These are phyloP conservation scores for Trifolium subterraneum DNA, from an alignment of 306 rosid species.

Conservation along the genomic window DNA sequence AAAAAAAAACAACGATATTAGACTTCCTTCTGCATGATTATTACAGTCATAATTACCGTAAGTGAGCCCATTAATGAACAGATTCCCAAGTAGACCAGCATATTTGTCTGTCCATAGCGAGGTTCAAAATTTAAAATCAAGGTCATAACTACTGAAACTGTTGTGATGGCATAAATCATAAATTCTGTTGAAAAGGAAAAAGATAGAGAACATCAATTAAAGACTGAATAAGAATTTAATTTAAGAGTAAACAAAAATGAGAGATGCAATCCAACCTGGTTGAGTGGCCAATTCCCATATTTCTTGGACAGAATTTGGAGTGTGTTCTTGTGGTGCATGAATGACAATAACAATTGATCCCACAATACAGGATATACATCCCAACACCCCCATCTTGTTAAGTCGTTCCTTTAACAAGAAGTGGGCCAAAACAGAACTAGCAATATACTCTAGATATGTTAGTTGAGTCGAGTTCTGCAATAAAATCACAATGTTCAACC, in stretches of 20 bases:
- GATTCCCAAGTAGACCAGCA: slow-evolving; percentile 87
- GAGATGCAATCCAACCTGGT: slow-evolving; percentile 62
- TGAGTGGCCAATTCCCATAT: slow-evolving; percentile 86
- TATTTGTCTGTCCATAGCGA: slow-evolving; percentile 78
- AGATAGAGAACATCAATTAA: slow-evolving; percentile 31
- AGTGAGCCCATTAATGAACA: slow-evolving; percentile 93
- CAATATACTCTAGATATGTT: slow-evolving; percentile 33
- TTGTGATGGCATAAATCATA: slow-evolving; percentile 62
- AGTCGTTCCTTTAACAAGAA: slow-evolving; percentile 82
- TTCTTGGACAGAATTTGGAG: slow-evolving; percentile 76
- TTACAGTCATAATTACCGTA: slow-evolving; percentile 60
- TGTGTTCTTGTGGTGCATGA: slow-evolving; percentile 93
- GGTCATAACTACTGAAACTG: slow-evolving; percentile 69
- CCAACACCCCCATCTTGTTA: slow-evolving; percentile 83
- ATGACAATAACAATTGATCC: slow-evolving; percentile 90
- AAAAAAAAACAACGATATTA: not conserved
- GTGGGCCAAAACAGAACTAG: slow-evolving; percentile 91
- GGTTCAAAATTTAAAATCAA: slow-evolving; percentile 86
- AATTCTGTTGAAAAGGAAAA: slow-evolving; percentile 60
- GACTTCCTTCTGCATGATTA: not conserved
- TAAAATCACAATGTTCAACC: slow-evolving; percentile 17
- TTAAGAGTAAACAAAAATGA: not conserved
- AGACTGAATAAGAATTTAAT: not conserved
- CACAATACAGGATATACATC: slow-evolving; percentile 84
- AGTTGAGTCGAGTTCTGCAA: slow-evolving; percentile 29